Evolutionary conservation across 164 flowering plant species (phyloP), one percentile per base, ranked within the genome.

Genomic region (Kalanchoe fedtschenkoi): DNA sequence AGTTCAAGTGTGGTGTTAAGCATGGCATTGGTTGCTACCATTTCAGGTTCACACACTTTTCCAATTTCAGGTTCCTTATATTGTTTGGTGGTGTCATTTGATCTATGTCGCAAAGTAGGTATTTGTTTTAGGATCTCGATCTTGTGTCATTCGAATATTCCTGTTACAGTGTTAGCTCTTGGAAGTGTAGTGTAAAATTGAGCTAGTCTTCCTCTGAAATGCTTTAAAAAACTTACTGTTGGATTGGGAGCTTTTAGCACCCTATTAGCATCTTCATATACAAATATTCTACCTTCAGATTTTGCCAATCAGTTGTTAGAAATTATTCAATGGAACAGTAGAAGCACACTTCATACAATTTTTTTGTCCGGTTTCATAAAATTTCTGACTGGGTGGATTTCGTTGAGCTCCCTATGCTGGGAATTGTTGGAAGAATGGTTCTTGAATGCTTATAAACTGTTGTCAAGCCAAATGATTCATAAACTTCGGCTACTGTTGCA

Each of bases 1-100:
- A 85, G 61, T 93, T 93, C 73, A 86, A 87, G 79, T 76, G 75
- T 62, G 98, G 89, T 0, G 82, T 86, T 46, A 93, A 86, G 66
- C 98, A 90, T 64, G 98, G 98, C 59, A 79, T 88, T 64, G 98
- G 98, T 28, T 80, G 76, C 67, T 90, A 93, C 77, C 89, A 85
- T 77, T 93, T 88, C 77, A 86, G 98, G 98, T 92, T 39, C 42
- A 15, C 17, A n/a, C 38, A 11, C 42, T 35, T 59, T 59, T 28
- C 5, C 8, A 6, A 56, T 34, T 35, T 56, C 60, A 11, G 0
- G 17, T 10, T 11, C 30, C 19, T 28, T 10, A 17, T 57, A 11
- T 3, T 57, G 6, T 14, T 28, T 33, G 5, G 16, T 2, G 56
- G 29, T 51, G 4, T 14, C 29, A 51, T 65, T 54, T 32, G 14